phyloP scores from a whole-genome alignment of 257 asterid species.

The Schizonepeta tenuifolia region DNA sequence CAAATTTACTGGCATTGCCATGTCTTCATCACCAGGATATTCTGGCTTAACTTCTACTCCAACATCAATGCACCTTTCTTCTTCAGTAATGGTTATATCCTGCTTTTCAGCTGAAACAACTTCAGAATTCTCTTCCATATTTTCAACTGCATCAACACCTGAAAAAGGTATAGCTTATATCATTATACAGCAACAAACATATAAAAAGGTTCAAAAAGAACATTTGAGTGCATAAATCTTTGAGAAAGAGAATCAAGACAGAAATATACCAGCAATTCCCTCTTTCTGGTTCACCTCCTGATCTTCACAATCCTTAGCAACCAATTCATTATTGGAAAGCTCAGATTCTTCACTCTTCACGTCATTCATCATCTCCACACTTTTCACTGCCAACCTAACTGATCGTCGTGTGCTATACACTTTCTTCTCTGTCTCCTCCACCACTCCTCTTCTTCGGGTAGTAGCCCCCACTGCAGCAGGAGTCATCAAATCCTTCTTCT shows the following conservation, averaged over 20 bases:
- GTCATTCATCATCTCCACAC: conserved; percentile 15
- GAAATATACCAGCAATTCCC: conserved; percentile 47
- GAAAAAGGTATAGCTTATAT: conserved; percentile 20
- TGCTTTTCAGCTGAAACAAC: conserved; percentile 26
- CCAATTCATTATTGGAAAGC: conserved; percentile 36
- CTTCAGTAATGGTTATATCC: conserved; percentile 27
- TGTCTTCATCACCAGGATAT: conserved; percentile 20
- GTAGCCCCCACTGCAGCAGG: conserved; percentile 50
- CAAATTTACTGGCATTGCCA: conserved; percentile 13
- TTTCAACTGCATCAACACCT: conserved; percentile 35
- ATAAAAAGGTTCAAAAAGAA: neutral
- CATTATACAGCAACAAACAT: neutral
- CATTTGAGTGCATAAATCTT: neutral
- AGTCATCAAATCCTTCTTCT: conserved; percentile 43
- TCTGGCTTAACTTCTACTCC: conserved; percentile 24
- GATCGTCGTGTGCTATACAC: conserved; percentile 69
- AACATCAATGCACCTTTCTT: conserved; percentile 5
- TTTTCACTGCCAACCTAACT: conserved; percentile 61
- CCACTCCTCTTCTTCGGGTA: conserved; percentile 49
- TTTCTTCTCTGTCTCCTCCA: conserved; percentile 41
- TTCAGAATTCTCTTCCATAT: conserved; percentile 36
- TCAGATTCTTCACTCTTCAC: conserved; percentile 32
- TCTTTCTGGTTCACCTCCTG: conserved; percentile 28
- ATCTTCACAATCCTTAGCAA: conserved; percentile 35
- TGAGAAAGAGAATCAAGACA: neutral